Evolutionary conservation across 345 rosid genomes (phyloP), one percentile per base, ranked within the genome.

Genomic region (Lepidium didymum): DNA sequence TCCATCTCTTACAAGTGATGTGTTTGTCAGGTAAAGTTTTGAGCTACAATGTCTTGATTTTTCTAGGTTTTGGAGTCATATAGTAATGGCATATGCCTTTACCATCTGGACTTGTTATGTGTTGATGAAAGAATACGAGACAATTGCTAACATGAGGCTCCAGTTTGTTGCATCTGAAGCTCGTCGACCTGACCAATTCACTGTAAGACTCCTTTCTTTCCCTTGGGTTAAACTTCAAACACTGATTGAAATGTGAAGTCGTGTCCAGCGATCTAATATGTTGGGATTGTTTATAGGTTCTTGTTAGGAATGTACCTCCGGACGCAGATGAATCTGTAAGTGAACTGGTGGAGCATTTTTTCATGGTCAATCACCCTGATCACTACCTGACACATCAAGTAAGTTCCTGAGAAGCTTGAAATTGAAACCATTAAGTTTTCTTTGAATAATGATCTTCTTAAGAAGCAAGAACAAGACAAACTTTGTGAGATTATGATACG

Each of bases 41-140:
- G 50, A 13, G 69, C 50, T 36, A 55, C 44, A 54, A 7, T 29
- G 15, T 55, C 10, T 73, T 52, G 56, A 4, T n/a, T 55, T 36
- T 68, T 64, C 60, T 84, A 92, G 98, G 82, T 84, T 85, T 75
- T 93, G 97, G 98, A 62, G 84, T 15, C 98, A 92, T 80, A 80
- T 87, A 67, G 83, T 84, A 51, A 83, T 88, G 94, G 92, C 94
- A 13, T 93, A 93, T 80, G 92, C 82, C 70, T 81, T 93, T 64
- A 88, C 97, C 51, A 81, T 88, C 61, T 93, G 99, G 99, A 91
- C 96, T 43, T 86, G 86, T 76, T 91, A 82, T 74, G 88, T 91
- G 68, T 69, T 94, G 79, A 70, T 71, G 56, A 91, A 81, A 80
- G 99, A 94, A 82, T 94, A 94, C 56, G 96, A 81, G 73, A 81